phyloP scores from a whole-genome alignment of 2,329 filamentous ascomycete genomes.

The Pezicula carpinea region DNA sequence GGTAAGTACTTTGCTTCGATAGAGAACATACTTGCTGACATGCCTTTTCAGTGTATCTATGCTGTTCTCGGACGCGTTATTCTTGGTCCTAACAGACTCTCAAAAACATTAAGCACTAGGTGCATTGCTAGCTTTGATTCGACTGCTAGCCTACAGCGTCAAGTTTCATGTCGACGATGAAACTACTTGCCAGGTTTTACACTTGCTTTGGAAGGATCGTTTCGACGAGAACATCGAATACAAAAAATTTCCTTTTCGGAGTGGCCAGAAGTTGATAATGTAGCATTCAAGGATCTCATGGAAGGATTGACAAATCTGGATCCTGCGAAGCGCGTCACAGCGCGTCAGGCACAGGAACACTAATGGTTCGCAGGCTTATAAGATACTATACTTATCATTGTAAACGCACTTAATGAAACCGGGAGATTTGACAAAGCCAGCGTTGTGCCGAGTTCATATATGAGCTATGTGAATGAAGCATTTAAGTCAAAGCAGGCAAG shows the following conservation, averaged over 20 bases:
- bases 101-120: slow-evolving; percentile 5
- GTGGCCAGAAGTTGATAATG: slow-evolving; percentile 26
- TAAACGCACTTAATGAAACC: no score
- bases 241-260: slow-evolving; percentile 28
- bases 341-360: slow-evolving; percentile 29
- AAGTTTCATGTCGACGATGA: slow-evolving; percentile 23
- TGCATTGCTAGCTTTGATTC: slow-evolving; percentile 23
- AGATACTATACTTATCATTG: no score
- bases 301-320: slow-evolving; percentile 28
- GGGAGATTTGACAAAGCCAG: no score
- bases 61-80: slow-evolving; percentile 8
- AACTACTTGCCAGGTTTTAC: slow-evolving; percentile 25
- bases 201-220: slow-evolving; percentile 30
- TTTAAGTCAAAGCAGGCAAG: no score
- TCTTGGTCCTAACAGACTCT: slow-evolving; percentile 5
- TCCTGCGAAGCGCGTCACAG: slow-evolving; percentile 28
- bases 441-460: no score
- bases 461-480: no score
- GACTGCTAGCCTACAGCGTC: slow-evolving; percentile 4
- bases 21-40: neutral
- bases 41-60: slow-evolving; percentile 7
- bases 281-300: slow-evolving; percentile 28
- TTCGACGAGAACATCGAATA: slow-evolving; percentile 26
- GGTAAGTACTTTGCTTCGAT: neutral
- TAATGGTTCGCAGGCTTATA: slow-evolving; percentile 26